These are phyloP conservation scores for Capsicum chinense DNA, from an alignment of 257 asterid species.

Conservation along the genomic window DNA sequence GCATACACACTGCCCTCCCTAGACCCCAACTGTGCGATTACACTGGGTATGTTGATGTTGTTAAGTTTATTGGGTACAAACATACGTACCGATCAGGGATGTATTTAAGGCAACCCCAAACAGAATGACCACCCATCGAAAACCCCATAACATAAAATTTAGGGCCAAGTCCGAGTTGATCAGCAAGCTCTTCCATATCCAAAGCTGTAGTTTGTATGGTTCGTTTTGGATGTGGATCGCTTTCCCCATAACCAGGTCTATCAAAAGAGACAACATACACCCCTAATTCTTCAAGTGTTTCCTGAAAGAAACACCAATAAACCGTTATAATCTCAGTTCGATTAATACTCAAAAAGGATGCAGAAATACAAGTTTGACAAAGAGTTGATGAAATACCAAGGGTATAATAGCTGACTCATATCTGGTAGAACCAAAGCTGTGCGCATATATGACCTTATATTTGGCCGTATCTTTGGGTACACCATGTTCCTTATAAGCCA, in stretches of 20 bases:
- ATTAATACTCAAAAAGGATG: neutral
- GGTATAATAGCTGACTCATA: conserved; percentile 57
- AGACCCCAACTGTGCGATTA: no score
- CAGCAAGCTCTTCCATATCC: conserved; percentile 79
- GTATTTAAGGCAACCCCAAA: conserved; percentile 83
- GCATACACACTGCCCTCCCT: no score
- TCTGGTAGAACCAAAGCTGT: conserved; percentile 65
- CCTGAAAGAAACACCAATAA: conserved; percentile 42
- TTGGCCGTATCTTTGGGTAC: conserved; percentile 69
- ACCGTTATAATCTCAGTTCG: conserved; percentile 5
- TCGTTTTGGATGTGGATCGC: conserved; percentile 75
- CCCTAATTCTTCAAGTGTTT: conserved; percentile 58
- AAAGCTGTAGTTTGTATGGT: conserved; percentile 55
- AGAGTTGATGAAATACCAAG: conserved; percentile 49
- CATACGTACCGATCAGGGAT: conserved; percentile 60
- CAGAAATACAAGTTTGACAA: neutral
- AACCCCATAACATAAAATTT: conserved; percentile 63
- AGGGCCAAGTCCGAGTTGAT: conserved; percentile 60
- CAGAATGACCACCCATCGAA: conserved; percentile 76
- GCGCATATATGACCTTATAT: conserved; percentile 66
- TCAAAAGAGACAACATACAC: conserved; percentile 68
- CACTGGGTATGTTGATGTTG: neutral
- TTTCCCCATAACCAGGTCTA: conserved; percentile 84
- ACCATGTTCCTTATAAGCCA: conserved; percentile 83
- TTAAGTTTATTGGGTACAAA: neutral